Percentiles rank a stretch among this genome's conserved stretches.
Evolutionary conservation across 2,329 filamentous ascomycete species (phyloP).

Genomic region (Oidium heveae): DNA sequence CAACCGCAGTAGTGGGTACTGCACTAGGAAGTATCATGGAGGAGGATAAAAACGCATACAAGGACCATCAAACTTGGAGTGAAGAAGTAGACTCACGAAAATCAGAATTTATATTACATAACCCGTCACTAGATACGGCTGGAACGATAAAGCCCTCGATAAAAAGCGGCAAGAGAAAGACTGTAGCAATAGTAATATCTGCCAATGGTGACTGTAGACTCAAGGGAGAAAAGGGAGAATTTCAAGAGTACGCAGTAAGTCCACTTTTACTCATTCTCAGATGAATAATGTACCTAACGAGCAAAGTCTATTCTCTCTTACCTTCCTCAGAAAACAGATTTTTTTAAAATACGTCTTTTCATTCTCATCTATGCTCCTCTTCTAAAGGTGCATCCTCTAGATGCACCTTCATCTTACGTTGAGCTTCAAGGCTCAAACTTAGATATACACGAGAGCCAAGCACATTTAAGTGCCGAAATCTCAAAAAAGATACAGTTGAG

Average conservation of each 20-base stretch:
- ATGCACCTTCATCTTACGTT: slow-evolving; percentile 15
- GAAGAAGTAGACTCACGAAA: slow-evolving; percentile 58
- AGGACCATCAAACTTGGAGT: slow-evolving; percentile 76
- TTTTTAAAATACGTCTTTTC: slow-evolving; percentile 51
- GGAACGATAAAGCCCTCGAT: neutral
- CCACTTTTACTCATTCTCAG: neutral
- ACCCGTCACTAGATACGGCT: neutral
- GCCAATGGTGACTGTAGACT: slow-evolving; percentile 40
- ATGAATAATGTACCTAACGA: slow-evolving; percentile 3
- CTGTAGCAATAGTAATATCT: slow-evolving; percentile 70
- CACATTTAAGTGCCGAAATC: too few relatives aligned
- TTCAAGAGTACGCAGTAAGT: slow-evolving; percentile 57
- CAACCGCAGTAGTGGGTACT: slow-evolving; percentile 58
- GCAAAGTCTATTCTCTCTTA: slow-evolving; percentile 62
- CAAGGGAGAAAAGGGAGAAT: slow-evolving; percentile 32
- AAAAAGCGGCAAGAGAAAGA: slow-evolving; percentile 31
- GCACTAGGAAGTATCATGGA: slow-evolving; percentile 65
- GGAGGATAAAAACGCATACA: slow-evolving; percentile 55
- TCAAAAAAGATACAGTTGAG: too few relatives aligned
- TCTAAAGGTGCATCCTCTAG: slow-evolving; percentile 38
- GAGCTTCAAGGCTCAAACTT: neutral
- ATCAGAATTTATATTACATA: slow-evolving; percentile 17
- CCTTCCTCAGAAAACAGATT: slow-evolving; percentile 54
- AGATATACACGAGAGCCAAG: neutral
- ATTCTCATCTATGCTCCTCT: slow-evolving; percentile 73